These are phyloP conservation scores for Elongisporangium senticosum DNA, from an alignment of 352 stramenopile species.

Conservation along the genomic window DNA sequence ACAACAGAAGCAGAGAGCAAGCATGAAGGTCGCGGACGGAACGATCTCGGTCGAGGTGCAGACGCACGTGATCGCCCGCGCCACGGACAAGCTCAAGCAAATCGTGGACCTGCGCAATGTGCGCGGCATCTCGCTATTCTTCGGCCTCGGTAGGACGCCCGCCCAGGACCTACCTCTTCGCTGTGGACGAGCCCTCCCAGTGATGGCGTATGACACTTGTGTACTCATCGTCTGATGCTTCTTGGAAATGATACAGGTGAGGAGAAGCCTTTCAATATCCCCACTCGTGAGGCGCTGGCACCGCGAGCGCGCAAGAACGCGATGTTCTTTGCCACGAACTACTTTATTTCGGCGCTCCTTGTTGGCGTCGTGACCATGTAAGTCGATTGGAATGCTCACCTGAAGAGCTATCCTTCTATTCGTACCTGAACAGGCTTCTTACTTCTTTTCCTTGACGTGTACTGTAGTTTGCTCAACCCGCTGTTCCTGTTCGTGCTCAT, in stretches of 20 bases:
- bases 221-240: slow-evolving; percentile 1
- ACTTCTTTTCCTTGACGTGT: slow-evolving; percentile 3
- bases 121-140: slow-evolving; percentile 75
- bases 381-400: slow-evolving; percentile 1
- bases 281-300: slow-evolving; percentile 51
- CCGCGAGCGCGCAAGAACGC: slow-evolving; percentile 72
- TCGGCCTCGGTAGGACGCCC: slow-evolving; percentile 50
- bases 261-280: slow-evolving; percentile 83
- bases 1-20: slow-evolving; percentile 9
- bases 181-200: background rate
- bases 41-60: slow-evolving; percentile 67
- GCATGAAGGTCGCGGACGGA: slow-evolving; percentile 62
- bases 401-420: slow-evolving; percentile 1
- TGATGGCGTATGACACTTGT: background rate
- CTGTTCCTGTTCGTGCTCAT: slow-evolving; percentile 87
- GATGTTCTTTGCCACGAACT: slow-evolving; percentile 83
- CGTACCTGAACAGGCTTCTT: background rate
- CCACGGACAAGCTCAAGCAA: slow-evolving; percentile 64
- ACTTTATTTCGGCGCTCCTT: slow-evolving; percentile 66
- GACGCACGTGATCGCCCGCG: slow-evolving; percentile 50
- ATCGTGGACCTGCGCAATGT: slow-evolving; percentile 71
- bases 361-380: slow-evolving; percentile 84
- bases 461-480: slow-evolving; percentile 73
- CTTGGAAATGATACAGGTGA: slow-evolving; percentile 34
- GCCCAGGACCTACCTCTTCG: background rate